Percentiles rank a stretch among this genome's conserved stretches.
phyloP scores from a whole-genome alignment of 768 basidiomycete genomes.

The Mycena pura region DNA sequence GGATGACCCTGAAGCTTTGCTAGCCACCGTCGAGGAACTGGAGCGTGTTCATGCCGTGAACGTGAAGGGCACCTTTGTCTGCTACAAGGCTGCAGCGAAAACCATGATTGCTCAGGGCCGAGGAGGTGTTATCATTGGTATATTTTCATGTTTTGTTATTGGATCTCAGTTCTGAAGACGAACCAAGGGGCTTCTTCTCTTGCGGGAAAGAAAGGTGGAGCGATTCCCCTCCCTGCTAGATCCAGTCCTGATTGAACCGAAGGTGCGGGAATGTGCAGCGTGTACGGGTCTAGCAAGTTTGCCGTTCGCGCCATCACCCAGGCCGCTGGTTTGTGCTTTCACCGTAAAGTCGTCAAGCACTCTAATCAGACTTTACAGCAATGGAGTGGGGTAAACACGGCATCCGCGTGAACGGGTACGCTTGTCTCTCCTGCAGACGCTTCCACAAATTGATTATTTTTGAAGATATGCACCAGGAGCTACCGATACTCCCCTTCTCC shows the following conservation, averaged over 20 bases:
- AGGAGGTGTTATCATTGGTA: slow-evolving; percentile 39
- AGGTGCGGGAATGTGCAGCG: slow-evolving; percentile 4
- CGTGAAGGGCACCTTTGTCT: slow-evolving; percentile 32
- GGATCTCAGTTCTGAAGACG: neutral
- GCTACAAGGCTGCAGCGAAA: slow-evolving; percentile 35
- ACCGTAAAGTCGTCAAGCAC: neutral
- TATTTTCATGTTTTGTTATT: neutral
- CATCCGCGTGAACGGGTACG: slow-evolving; percentile 30
- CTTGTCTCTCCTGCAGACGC: too few relatives aligned
- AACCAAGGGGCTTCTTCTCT: slow-evolving; percentile 35
- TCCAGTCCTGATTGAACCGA: neutral
- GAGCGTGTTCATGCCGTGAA: slow-evolving; percentile 31
- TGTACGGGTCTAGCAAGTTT: slow-evolving; percentile 20
- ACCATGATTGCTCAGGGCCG: slow-evolving; percentile 37
- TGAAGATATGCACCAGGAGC: slow-evolving; percentile 27
- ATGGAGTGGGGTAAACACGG: slow-evolving; percentile 16
- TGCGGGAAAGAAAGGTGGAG: slow-evolving; percentile 32
- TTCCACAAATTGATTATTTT: too few relatives aligned
- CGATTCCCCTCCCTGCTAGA: fast-evolving
- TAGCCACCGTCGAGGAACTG: slow-evolving; percentile 28
- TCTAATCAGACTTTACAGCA: neutral
- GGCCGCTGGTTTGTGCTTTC: slow-evolving; percentile 18
- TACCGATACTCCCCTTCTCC: slow-evolving; percentile 10
- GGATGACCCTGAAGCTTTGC: neutral
- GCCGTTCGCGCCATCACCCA: slow-evolving; percentile 26